phyloP scores from a whole-genome alignment of 2,329 filamentous ascomycete species.

The Orbilia javanica region DNA sequence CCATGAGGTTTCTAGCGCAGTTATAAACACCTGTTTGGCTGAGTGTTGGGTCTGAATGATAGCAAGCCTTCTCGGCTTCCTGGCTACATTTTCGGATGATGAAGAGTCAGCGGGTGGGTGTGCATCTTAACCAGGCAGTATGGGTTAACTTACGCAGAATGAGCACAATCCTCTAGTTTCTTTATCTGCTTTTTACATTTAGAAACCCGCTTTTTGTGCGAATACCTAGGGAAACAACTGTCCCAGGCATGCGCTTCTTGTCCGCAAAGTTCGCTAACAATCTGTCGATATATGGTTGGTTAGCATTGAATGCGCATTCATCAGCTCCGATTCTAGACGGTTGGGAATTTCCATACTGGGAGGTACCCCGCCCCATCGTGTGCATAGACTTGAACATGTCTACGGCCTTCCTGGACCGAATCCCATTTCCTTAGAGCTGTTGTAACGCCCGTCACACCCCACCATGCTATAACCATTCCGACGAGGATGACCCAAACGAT shows the following conservation, averaged over 20 bases:
- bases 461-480: conserved; percentile 54
- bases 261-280: conserved; percentile 47
- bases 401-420: conserved; percentile 26
- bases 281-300: conserved; percentile 2
- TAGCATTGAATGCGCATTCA: not conserved
- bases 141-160: conserved; percentile 41
- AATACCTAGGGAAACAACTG: conserved; percentile 45
- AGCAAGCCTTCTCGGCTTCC: conserved; percentile 48
- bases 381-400: conserved; percentile 42
- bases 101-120: not conserved
- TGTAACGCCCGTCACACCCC: conserved; percentile 50
- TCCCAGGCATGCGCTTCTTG: conserved; percentile 44
- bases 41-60: conserved; percentile 36
- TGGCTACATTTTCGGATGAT: conserved; percentile 11
- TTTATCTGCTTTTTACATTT: conserved; percentile 51
- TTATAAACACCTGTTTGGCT: conserved; percentile 22
- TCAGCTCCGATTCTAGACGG: not conserved
- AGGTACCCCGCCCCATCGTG: conserved; percentile 41
- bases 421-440: conserved; percentile 53
- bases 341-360: not conserved
- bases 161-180: conserved; percentile 41
- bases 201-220: conserved; percentile 49
- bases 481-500: conserved; percentile 53
- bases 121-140: not conserved
- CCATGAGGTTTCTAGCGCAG: conserved; percentile 37